Percentiles rank a stretch among this genome's conserved stretches.
Evolutionary conservation across 2,329 filamentous ascomycete species (phyloP).

Genomic region (Penicillium decumbens): DNA sequence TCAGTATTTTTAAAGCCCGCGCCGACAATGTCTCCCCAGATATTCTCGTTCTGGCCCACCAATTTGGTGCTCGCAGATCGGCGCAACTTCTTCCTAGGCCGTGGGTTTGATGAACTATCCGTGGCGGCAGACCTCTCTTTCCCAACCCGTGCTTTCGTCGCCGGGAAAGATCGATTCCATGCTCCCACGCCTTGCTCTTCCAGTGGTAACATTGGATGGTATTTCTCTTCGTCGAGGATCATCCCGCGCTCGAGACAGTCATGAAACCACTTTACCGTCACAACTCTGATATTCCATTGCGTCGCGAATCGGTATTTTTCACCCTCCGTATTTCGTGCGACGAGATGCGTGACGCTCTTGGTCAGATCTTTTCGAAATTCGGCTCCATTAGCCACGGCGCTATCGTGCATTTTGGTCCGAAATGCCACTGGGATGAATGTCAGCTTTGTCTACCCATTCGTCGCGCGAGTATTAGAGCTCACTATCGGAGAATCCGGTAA

Average conservation of each 20-base stretch:
- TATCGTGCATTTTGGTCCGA: conserved; percentile 65
- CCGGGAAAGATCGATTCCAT: conserved; percentile 55
- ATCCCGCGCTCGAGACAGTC: conserved; percentile 81
- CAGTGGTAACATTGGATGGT: conserved; percentile 66
- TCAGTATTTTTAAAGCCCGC: conserved; percentile 28
- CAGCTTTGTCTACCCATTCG: conserved; percentile 9
- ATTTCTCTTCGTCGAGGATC: conserved; percentile 81
- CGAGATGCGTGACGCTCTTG: conserved; percentile 77
- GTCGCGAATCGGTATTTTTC: conserved; percentile 88
- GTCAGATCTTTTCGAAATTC: conserved; percentile 83
- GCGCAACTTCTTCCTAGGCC: conserved; percentile 70
- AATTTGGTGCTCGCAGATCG: conserved; percentile 83
- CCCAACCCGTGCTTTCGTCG: conserved; percentile 11
- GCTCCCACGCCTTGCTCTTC: conserved; percentile 73
- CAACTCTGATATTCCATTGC: conserved; percentile 72
- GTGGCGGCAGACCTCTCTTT: conserved; percentile 36
- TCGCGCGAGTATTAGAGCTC: conserved; percentile 24
- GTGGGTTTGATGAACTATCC: conserved; percentile 51
- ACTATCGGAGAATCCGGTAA: conserved; percentile 67
- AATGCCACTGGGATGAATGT: conserved; percentile 51
- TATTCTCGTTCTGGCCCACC: conserved; percentile 68
- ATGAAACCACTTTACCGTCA: conserved; percentile 77
- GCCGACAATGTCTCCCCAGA: conserved; percentile 88
- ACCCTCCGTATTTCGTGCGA: conserved; percentile 72
- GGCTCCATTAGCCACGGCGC: conserved; percentile 67